Percentiles rank a stretch among this genome's conserved stretches.
These are phyloP conservation scores for Leccinum fibrillosum DNA, from an alignment of 768 basidiomycete genomes.

Conservation along the genomic window DNA sequence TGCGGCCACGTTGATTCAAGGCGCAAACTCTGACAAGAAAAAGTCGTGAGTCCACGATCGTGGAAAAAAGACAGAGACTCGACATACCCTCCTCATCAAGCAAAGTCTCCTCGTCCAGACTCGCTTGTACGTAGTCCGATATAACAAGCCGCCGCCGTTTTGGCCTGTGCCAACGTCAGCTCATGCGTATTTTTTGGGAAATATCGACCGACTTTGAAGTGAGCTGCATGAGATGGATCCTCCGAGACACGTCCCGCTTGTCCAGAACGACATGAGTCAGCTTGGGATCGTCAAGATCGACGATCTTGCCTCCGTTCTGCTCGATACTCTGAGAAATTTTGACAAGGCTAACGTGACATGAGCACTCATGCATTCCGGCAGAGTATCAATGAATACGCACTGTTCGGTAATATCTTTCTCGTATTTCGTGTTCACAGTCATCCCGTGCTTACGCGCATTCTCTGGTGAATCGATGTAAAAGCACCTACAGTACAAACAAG, in stretches of 20 bases:
- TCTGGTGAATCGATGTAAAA: slow-evolving; percentile 86
- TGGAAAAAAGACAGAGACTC: background rate
- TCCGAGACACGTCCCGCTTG: slow-evolving; percentile 74
- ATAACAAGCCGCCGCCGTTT: slow-evolving; percentile 78
- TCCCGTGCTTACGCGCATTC: slow-evolving; percentile 65
- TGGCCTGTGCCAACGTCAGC: slow-evolving; percentile 47
- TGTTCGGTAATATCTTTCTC: slow-evolving; percentile 50
- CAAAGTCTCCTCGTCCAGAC: slow-evolving; percentile 78
- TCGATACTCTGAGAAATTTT: slow-evolving; percentile 50
- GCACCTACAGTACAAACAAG: slow-evolving; percentile 43
- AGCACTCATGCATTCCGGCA: background rate
- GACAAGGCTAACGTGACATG: slow-evolving; percentile 45
- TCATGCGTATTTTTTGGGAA: background rate
- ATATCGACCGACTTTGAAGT: slow-evolving; percentile 60
- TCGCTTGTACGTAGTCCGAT: slow-evolving; percentile 73
- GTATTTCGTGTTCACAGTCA: slow-evolving; percentile 53
- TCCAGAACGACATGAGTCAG: slow-evolving; percentile 86
- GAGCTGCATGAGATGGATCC: slow-evolving; percentile 63
- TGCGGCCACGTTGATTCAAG: background rate
- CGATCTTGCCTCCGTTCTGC: slow-evolving; percentile 71
- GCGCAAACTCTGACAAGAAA: background rate
- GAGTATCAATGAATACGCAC: slow-evolving; percentile 36
- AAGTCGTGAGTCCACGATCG: background rate
- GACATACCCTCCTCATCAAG: slow-evolving; percentile 74
- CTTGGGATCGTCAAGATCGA: slow-evolving; percentile 67